phyloP scores from a whole-genome alignment of 31 red algal genomes.

The Odonthalia washingtoniensis region DNA sequence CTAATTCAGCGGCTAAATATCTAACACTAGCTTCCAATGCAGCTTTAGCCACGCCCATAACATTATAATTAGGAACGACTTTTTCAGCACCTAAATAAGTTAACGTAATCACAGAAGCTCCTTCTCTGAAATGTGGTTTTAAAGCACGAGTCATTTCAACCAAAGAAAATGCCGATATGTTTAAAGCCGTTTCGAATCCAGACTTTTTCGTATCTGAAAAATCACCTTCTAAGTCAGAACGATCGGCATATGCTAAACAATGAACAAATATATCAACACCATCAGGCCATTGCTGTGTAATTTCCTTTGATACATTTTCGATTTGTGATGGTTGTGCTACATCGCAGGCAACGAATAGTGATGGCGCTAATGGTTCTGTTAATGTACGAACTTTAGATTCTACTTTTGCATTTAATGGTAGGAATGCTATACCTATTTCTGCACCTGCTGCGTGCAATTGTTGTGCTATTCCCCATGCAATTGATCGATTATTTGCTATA shows the following conservation, averaged over 20 bases:
- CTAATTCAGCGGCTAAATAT: constrained; percentile 90
- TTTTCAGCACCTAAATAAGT: constrained; percentile 86
- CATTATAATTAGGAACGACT: constrained; percentile 97
- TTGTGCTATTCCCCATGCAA: constrained; percentile 94
- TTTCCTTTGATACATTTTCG: constrained; percentile 36
- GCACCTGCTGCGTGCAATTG: constrained; percentile 83
- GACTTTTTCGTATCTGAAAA: constrained; percentile 77
- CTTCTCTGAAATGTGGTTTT: constrained; percentile 72
- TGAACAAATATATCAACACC: constrained; percentile 97
- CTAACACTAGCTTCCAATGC: constrained; percentile 88
- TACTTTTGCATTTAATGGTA: constrained; percentile 90
- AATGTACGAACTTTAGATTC: constrained; percentile 68
- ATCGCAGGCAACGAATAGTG: constrained; percentile 83
- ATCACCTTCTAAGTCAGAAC: constrained; percentile 84
- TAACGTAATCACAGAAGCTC: constrained; percentile 85
- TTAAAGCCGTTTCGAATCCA: constrained; percentile 86
- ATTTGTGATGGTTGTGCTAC: constrained; percentile 80
- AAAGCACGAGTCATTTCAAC: constrained; percentile 80
- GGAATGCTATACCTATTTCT: constrained; percentile 89
- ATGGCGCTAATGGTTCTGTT: constrained; percentile 66
- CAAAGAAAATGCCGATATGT: constrained; percentile 84
- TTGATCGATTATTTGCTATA: constrained; percentile 96
- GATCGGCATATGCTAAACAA: constrained; percentile 94
- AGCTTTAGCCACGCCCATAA: constrained; percentile 99
- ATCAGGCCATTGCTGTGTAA: constrained; percentile 79